Base-by-base conservation (phyloP, 2,329 filamentous ascomycete species). In the Arthrobotrys sinensis region DNA sequence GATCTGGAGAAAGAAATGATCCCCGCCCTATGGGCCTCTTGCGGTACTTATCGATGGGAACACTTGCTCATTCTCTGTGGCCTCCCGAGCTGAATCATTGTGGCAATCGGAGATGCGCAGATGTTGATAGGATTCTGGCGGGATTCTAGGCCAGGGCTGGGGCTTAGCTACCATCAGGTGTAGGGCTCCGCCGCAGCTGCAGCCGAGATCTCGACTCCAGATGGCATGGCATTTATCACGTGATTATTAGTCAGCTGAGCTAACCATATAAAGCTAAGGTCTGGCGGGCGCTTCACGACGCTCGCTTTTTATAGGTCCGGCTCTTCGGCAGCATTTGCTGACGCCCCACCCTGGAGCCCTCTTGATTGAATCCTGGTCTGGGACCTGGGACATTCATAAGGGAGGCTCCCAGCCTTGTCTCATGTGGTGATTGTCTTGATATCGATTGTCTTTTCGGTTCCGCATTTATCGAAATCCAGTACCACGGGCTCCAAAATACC, bases 151-250 rank as follows among this genome's bases (percentile, higher is more conserved):
- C n/a, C n/a, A n/a, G 24, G 24, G 24, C 24, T 28, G 24, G 19
- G 46, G 46, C 46, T 50, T 19, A 14, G 46, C 19, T 12, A 21
- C 46, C 11, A 10, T 50, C 21, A 50, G 46, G 46, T 16, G 57
- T 19, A 14, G 16, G 32, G 21, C 60, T 64, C 45, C 60, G 60
- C 60, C 60, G 45, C 60, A 63, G 4, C n/a, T n/a, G n/a, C n/a
- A 28, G 12, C 28, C 53, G 46, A 50, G 36, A 14, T 40, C 40
- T 48, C 16, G 16, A n/a, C n/a, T 16, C 2, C 16, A 3, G 36
- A 48, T 48, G 11, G n/a, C n/a, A n/a, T n/a, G n/a, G n/a, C n/a
- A n/a, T 48, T n/a, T n/a, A 8, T 10, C n/a, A 48, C n/a, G 21
- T 19, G 14, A 2, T n/a, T 32, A 24, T 52, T 52, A 14, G 48